Base-by-base conservation (phyloP, 2,329 filamentous ascomycete genomes). In the Tolypocladium ophioglossoides region DNA sequence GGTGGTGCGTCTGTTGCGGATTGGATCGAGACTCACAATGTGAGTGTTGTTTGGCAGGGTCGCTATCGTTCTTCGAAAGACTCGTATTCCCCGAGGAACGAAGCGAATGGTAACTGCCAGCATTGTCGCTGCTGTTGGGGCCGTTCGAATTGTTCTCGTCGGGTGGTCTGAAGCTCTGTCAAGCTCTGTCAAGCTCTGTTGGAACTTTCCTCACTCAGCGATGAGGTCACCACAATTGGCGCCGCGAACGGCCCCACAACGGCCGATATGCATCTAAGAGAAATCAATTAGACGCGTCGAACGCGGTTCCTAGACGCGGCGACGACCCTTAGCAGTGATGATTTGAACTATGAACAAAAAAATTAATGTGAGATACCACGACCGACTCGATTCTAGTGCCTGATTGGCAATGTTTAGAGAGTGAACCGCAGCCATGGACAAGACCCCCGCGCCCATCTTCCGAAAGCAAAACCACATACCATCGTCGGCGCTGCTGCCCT, bases 401-500 rank as follows among this genome's bases (percentile, higher is more conserved):
- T 20, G 27, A 9, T 14, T 37, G 37, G 34, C 40, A 35, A 30
- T 20, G 27, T 4, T 16, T 50, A 50, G 20, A 38, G 10, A 24
- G n/a, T 52, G 10, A 30, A n/a, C 3, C 32, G 49, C 49, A 48
- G 54, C 53, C 55, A 73, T 74, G 71, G 70, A 74, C 60, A 63
- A 64, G 56, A 72, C 69, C 50, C 70, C 71, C 53, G 66, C 68
- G 35, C 65, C 67, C 51, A 65, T 72, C 57, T 72, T 72, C 53
- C 69, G 70, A 58, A 66, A 63, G 50, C 62, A 66, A 64, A 66
- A 64, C 60, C 27, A 66, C 69, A 44, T 69, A 65, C 11, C 55
- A 10, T 74, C 75, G 4, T 84, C 87, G 51, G 79, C 80, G 44
- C 84, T 94, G 57, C 89, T 94, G 57, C 89, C 89, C 5, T 96